Percentiles rank a stretch among this genome's conserved stretches.
Conservation (phyloP, 2,329 filamentous ascomycete species). For the Diaporthe helianthi region DNA sequence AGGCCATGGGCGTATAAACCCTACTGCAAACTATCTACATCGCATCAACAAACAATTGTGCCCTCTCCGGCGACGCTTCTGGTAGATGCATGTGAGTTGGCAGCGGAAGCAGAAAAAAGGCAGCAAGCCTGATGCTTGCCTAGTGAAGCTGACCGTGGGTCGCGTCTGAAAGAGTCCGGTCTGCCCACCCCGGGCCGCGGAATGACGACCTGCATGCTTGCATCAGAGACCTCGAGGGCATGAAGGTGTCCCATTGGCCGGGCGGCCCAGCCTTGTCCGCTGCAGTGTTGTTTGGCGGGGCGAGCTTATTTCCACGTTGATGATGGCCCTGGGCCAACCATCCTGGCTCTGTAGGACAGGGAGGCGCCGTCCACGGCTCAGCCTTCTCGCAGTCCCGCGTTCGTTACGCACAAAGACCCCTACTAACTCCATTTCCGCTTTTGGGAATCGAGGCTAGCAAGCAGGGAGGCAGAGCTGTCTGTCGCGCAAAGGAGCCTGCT, state of each 20-base stretch:
- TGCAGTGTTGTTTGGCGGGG: slow-evolving; percentile 24
- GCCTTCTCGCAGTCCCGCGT: slow-evolving; percentile 36
- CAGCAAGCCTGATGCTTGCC: slow-evolving; percentile 9
- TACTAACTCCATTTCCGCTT: slow-evolving; percentile 34
- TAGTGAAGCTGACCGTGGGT: slow-evolving; percentile 1
- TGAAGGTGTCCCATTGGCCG: slow-evolving; percentile 37
- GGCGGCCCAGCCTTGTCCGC: slow-evolving; percentile 36
- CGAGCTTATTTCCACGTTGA: slow-evolving; percentile 34
- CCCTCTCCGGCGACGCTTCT: slow-evolving; percentile 10
- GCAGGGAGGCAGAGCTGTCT: background rate
- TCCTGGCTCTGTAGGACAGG: slow-evolving; percentile 27
- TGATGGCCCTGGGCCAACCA: slow-evolving; percentile 35
- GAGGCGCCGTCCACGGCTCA: slow-evolving; percentile 26
- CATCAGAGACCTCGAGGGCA: slow-evolving; percentile 36
- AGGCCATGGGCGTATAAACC: background rate
- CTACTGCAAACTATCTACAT: slow-evolving; percentile 10
- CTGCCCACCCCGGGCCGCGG: background rate
- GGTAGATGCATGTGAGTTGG: slow-evolving; percentile 33
- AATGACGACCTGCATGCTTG: slow-evolving; percentile 17
- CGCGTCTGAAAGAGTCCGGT: background rate
- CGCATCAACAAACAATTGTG: background rate
- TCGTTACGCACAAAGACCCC: background rate
- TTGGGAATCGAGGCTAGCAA: slow-evolving; percentile 42
- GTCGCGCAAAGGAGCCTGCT: slow-evolving; percentile 27
- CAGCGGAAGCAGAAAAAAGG: slow-evolving; percentile 12